Conservation (phyloP, 208 protist genomes). For the Herpetomonas samuelpessoai region DNA sequence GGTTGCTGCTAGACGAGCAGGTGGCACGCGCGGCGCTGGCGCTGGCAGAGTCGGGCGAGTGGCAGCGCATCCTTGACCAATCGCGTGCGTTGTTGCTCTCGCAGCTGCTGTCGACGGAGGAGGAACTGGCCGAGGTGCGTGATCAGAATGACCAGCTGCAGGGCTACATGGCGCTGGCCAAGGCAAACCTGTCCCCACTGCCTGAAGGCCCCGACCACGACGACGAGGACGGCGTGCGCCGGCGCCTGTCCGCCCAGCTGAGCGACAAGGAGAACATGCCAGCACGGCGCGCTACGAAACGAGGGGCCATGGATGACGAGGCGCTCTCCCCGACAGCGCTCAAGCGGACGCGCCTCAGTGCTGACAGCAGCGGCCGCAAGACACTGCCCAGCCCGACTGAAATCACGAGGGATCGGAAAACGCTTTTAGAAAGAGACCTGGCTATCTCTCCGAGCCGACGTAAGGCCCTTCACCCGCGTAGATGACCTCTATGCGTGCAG, state of each 20-base stretch:
- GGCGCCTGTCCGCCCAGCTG: not conserved
- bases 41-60: slow-evolving; percentile 16
- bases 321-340: not conserved
- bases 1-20: slow-evolving; percentile 4
- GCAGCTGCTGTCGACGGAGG: slow-evolving; percentile 10
- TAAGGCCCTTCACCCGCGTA: no score
- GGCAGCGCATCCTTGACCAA: not conserved
- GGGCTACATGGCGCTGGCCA: slow-evolving; percentile 39
- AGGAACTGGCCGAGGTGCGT: slow-evolving; percentile 15
- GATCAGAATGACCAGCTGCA: slow-evolving; percentile 31
- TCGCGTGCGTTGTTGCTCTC: slow-evolving; percentile 9
- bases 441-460: not conserved
- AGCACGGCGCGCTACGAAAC: not conserved
- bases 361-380: not conserved
- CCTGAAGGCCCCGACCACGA: not conserved
- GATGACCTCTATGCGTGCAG: no score
- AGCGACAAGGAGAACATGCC: not conserved
- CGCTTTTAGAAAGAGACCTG: slow-evolving; percentile 8
- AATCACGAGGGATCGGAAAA: slow-evolving; percentile 31
- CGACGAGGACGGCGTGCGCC: slow-evolving; percentile 11
- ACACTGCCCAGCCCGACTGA: slow-evolving; percentile 3
- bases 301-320: no score
- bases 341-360: not conserved
- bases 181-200: slow-evolving; percentile 27
- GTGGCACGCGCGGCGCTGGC: slow-evolving; percentile 13